These are phyloP conservation scores for Ilyonectria mors-panacis DNA, from an alignment of 2,329 filamentous ascomycete genomes.

Conservation along the genomic window DNA sequence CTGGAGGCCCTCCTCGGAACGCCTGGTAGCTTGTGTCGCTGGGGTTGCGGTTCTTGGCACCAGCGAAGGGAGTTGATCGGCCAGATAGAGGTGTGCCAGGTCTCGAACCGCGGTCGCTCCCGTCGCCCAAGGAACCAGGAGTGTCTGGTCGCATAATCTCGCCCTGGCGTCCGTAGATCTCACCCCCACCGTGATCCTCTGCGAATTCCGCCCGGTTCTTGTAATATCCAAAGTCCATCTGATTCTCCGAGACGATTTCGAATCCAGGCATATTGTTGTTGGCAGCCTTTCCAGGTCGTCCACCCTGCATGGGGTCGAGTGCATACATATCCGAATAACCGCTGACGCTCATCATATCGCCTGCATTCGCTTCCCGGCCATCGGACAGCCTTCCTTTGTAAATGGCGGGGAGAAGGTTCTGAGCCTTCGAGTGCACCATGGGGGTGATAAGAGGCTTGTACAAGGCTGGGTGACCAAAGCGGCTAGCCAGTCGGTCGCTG, in stretches of 20 bases:
- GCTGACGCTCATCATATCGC: slow-evolving; percentile 71
- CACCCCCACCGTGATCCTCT: slow-evolving; percentile 86
- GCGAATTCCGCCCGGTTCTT: slow-evolving; percentile 92
- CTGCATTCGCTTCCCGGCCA: slow-evolving; percentile 71
- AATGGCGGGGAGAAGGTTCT: slow-evolving; percentile 87
- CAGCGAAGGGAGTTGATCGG: slow-evolving; percentile 53
- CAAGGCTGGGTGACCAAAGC: slow-evolving; percentile 92
- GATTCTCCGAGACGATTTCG: slow-evolving; percentile 88
- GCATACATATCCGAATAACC: slow-evolving; percentile 88
- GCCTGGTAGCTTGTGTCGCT: slow-evolving; percentile 51
- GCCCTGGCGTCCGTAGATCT: slow-evolving; percentile 72
- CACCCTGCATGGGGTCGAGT: slow-evolving; percentile 81
- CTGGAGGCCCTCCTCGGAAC: slow-evolving; percentile 41
- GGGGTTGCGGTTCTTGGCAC: slow-evolving; percentile 42
- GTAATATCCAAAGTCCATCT: slow-evolving; percentile 92
- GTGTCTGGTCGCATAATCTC: slow-evolving; percentile 75
- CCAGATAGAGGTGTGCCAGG: slow-evolving; percentile 63
- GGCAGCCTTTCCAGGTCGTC: slow-evolving; percentile 63
- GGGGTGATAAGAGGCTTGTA: slow-evolving; percentile 92
- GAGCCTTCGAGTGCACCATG: slow-evolving; percentile 94
- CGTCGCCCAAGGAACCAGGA: slow-evolving; percentile 66
- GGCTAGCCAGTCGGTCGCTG: slow-evolving; percentile 79
- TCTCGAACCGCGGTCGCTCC: slow-evolving; percentile 61
- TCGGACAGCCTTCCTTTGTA: slow-evolving; percentile 86
- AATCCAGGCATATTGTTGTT: slow-evolving; percentile 75